Conservation (phyloP, 1,139 yeast species). For the Hemisphaericaspora xylofermentans region DNA sequence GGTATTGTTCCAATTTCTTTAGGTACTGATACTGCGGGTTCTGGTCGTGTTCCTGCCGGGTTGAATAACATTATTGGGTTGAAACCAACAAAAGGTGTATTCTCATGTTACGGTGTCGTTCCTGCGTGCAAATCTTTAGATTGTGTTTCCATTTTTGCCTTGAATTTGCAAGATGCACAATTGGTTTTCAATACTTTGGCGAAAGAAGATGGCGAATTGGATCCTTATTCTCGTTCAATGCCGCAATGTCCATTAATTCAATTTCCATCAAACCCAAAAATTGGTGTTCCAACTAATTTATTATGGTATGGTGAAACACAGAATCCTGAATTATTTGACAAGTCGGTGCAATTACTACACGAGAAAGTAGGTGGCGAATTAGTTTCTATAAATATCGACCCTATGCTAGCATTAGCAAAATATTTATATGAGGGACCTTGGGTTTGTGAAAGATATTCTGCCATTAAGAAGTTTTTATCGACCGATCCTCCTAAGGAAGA, state of each 20-base stretch:
- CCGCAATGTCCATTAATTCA: constrained; percentile 64
- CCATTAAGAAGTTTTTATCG: constrained; percentile 70
- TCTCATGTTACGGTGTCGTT: constrained; percentile 84
- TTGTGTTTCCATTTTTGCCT: constrained; percentile 82
- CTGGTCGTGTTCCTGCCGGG: constrained; percentile 98
- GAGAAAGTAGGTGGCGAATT: constrained; percentile 55
- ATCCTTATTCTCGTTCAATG: constrained; percentile 75
- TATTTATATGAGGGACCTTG: constrained; percentile 97
- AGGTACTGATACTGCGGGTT: constrained; percentile 99
- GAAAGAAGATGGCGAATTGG: constrained; percentile 64
- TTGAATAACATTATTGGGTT: constrained; percentile 87
- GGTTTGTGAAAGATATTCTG: constrained; percentile 94
- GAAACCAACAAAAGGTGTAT: constrained; percentile 87
- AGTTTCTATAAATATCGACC: constrained; percentile 65
- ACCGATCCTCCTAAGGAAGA: constrained; percentile 68
- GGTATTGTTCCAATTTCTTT: constrained; percentile 86
- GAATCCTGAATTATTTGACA: constrained; percentile 65
- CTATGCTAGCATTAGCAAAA: constrained; percentile 78
- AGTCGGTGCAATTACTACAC: constrained; percentile 59
- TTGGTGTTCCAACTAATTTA: constrained; percentile 73
- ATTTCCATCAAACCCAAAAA: constrained; percentile 57
- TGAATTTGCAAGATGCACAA: constrained; percentile 82
- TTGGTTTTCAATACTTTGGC: constrained; percentile 68
- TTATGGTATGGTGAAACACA: constrained; percentile 80
- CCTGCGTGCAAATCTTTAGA: constrained; percentile 97